Conservation (phyloP, 176 grass and related monocot species). For the Elaeis guineensis region DNA sequence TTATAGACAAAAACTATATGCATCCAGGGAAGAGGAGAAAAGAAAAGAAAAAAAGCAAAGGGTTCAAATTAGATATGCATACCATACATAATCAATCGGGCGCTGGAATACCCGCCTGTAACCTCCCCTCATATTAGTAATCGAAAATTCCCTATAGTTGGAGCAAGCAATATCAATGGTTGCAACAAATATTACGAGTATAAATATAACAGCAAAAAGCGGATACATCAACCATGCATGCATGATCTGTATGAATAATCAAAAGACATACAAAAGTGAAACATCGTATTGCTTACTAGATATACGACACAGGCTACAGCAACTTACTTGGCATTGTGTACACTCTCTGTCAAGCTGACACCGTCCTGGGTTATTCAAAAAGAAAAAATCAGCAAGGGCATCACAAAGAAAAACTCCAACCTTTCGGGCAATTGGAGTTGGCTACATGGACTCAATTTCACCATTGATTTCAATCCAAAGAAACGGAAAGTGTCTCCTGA, state of each 20-base stretch:
- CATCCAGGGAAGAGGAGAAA: too few relatives aligned
- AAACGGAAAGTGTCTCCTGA: too few relatives aligned
- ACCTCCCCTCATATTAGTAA: slow-evolving; percentile 86
- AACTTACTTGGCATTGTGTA: slow-evolving; percentile 90
- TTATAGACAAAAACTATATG: too few relatives aligned
- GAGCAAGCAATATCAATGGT: too few relatives aligned
- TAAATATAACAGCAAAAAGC: too few relatives aligned
- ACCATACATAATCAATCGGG: slow-evolving; percentile 79
- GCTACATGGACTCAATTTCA: too few relatives aligned
- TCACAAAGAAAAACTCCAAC: background rate
- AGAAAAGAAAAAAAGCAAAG: background rate
- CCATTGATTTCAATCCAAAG: too few relatives aligned
- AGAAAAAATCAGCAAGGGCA: slow-evolving; percentile 17
- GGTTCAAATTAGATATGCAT: slow-evolving; percentile 22
- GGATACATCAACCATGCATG: too few relatives aligned
- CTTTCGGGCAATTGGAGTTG: too few relatives aligned
- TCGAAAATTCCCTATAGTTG: slow-evolving; percentile 86
- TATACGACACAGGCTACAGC: background rate
- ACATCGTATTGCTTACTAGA: background rate
- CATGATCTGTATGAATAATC: too few relatives aligned
- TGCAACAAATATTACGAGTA: too few relatives aligned
- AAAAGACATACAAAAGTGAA: too few relatives aligned
- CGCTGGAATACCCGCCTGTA: slow-evolving; percentile 85
- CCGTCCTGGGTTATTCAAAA: slow-evolving; percentile 70
- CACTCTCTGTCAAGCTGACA: slow-evolving; percentile 80